phyloP scores from a whole-genome alignment of 352 stramenopile genomes.

The Aphanomyces astaci region DNA sequence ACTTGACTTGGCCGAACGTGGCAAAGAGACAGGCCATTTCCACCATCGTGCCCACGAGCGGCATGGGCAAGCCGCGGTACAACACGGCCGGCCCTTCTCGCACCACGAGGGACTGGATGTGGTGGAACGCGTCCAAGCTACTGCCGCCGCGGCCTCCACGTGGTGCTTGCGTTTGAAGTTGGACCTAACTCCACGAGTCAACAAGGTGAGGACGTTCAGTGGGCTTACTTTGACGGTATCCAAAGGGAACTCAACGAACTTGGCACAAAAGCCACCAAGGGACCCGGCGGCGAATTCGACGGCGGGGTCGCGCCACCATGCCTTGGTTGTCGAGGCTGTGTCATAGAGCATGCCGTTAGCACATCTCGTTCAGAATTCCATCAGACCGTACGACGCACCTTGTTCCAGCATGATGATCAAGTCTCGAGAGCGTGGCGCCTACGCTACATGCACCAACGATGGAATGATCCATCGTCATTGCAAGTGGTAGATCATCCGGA shows the following conservation, averaged over 20 bases:
- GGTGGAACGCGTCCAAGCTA: not conserved
- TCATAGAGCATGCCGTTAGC: not conserved
- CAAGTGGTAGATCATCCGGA: not conserved
- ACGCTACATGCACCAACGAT: not conserved
- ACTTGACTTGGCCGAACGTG: slow-evolving; percentile 24
- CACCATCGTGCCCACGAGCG: slow-evolving; percentile 18
- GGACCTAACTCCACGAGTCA: not conserved
- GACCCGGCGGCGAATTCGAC: slow-evolving; percentile 21
- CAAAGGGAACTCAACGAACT: slow-evolving; percentile 24
- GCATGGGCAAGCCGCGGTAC: slow-evolving; percentile 22
- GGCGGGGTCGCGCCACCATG: slow-evolving; percentile 19
- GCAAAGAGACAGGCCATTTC: slow-evolving; percentile 22
- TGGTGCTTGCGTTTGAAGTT: slow-evolving; percentile 18
- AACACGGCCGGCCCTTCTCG: slow-evolving; percentile 15
- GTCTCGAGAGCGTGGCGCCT: no score
- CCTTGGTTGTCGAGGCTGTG: not conserved
- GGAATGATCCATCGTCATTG: not conserved
- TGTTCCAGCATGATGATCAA: not conserved
- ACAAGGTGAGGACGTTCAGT: not conserved
- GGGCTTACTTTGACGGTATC: slow-evolving; percentile 23
- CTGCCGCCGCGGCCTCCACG: not conserved
- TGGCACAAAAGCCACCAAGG: slow-evolving; percentile 13
- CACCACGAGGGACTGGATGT: slow-evolving; percentile 1
- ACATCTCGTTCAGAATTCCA: not conserved
- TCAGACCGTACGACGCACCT: not conserved